Base-by-base conservation (phyloP, 2,329 filamentous ascomycete species). In the Aspergillus phoenicis region DNA sequence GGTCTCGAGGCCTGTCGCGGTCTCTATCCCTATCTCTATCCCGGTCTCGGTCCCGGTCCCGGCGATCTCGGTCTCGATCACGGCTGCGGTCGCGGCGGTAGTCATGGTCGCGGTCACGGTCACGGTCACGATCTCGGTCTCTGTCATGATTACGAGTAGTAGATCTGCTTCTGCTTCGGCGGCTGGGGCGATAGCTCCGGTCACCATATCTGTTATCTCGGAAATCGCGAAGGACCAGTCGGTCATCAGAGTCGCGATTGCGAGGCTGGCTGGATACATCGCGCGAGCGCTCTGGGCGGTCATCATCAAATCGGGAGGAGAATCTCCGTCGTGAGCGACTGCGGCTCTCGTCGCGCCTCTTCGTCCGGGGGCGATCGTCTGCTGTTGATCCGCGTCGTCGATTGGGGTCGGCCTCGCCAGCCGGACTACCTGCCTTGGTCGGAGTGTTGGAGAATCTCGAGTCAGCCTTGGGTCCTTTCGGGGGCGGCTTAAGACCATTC, bases 111-210 rank as follows among this genome's bases (percentile, higher is more conserved):
- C 65, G 52, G 39, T 70, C 69, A 8, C 70, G 69, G 10, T 68
- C 68, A 20, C 64, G 62, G 33, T 70, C 69, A 8, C 70, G 69
- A 8, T 68, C 68, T 17, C 64, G 62, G 33, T 71, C 70, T 57
- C 69, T 65, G 54, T 73, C 71, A 47, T 68, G 61, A 3, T 66
- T 67, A 22, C 72, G 68, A 43, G 61, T 65, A 15, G 60, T 62
- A 26, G 74, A 77, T 60, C 73, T 67, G 58, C 76, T 78, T 36
- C 72, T 71, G 59, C 74, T 77, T 38, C 73, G 73, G 58, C 70
- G 71, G 48, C 54, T 61, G 41, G 72, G 74, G 36, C 75, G 69
- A 60, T 75, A 77, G 63, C 71, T 71, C 61, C 68, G 64, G 55
- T 75, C 71, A 43, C 68, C 68, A 24, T 64, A 69, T 51, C 70